Evolutionary conservation across 2,329 filamentous ascomycete genomes (phyloP).

Genomic region (Blastomyces percursus): DNA sequence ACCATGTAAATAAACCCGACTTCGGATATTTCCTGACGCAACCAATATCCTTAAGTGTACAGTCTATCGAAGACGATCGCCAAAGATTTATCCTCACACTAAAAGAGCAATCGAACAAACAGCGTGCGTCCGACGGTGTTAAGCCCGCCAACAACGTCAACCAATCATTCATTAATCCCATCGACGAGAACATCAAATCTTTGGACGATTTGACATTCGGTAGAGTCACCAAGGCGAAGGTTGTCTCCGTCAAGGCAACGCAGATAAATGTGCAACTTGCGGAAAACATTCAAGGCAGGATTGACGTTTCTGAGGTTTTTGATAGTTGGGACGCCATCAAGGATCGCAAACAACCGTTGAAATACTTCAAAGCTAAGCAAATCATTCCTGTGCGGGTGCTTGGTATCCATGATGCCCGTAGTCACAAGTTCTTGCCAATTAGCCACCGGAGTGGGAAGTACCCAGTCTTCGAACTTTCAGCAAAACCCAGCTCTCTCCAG

Average conservation of each 20-base stretch:
- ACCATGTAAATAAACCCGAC: conserved; percentile 54
- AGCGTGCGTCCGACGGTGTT: conserved; percentile 35
- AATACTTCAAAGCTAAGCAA: conserved; percentile 60
- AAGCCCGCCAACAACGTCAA: conserved; percentile 18
- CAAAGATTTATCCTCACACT: conserved; percentile 58
- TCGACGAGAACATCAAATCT: conserved; percentile 54
- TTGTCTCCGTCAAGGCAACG: conserved; percentile 78
- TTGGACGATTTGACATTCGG: conserved; percentile 66
- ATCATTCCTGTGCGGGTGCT: conserved; percentile 64
- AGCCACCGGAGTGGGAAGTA: conserved; percentile 72
- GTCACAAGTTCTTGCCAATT: conserved; percentile 83
- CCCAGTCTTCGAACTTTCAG: conserved; percentile 72
- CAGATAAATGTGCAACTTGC: conserved; percentile 85
- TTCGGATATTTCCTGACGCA: conserved; percentile 74
- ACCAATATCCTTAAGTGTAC: conserved; percentile 60
- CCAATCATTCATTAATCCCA: conserved; percentile 41
- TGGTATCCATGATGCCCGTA: conserved; percentile 79
- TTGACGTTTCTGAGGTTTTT: conserved; percentile 85
- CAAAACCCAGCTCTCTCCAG: conserved; percentile 53
- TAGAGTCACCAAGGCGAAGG: conserved; percentile 60
- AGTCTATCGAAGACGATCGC: conserved; percentile 59
- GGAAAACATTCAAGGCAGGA: conserved; percentile 80
- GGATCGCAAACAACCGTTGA: conserved; percentile 70
- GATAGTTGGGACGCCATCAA: conserved; percentile 78
- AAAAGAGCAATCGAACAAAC: conserved; percentile 42